Percentiles rank a stretch among this genome's conserved stretches.
Evolutionary conservation across 148 eudicot genomes (phyloP).

Genomic region (Persicaria maculosa): DNA sequence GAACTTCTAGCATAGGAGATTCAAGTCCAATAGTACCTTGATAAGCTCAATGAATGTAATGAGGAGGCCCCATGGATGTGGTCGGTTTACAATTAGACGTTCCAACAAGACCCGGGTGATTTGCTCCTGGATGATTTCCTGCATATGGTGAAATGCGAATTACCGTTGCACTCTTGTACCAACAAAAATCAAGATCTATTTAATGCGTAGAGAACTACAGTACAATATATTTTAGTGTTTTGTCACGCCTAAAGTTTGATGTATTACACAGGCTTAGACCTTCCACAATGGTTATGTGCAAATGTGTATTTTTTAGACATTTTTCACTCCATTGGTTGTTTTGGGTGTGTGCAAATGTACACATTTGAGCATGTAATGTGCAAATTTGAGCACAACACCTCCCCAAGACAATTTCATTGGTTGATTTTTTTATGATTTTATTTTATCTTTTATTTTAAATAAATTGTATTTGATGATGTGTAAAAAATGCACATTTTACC

Average conservation of each 20-base stretch:
- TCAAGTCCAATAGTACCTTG: constrained; percentile 40
- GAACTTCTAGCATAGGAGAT: background rate
- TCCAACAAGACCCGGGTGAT: background rate
- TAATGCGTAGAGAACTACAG: background rate
- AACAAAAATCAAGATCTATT: too few species aligned
- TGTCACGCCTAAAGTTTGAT: background rate
- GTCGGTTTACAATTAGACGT: background rate
- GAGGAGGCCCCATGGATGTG: constrained; percentile 43
- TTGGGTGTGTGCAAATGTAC: too few species aligned
- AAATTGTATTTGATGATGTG: too few species aligned
- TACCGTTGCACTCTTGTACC: background rate
- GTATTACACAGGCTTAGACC: background rate
- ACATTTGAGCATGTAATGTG: too few species aligned
- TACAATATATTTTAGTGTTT: background rate
- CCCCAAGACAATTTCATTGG: too few species aligned
- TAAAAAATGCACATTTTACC: too few species aligned
- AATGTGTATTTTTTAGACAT: too few species aligned
- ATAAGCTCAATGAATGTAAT: constrained; percentile 88
- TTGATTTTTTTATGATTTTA: too few species aligned
- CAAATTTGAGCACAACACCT: too few species aligned
- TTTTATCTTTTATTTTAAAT: too few species aligned
- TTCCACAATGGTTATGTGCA: too few species aligned
- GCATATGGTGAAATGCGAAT: background rate
- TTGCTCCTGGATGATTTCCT: background rate
- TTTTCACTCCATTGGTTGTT: too few species aligned